Evolutionary conservation across 2,329 filamentous ascomycete genomes (phyloP).

Genomic region (Microcera coccophila): DNA sequence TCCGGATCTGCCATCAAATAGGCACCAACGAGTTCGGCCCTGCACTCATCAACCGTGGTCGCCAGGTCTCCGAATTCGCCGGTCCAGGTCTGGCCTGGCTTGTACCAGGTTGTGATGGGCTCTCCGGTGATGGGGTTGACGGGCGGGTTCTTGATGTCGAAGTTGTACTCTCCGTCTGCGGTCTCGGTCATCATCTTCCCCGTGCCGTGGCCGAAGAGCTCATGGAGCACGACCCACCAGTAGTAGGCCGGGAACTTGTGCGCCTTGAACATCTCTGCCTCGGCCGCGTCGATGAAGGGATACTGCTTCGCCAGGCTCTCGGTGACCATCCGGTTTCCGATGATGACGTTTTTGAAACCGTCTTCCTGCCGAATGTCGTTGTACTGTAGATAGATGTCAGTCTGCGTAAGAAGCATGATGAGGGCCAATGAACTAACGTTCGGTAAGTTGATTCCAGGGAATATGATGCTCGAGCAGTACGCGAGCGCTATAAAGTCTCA

Average conservation of each 20-base stretch:
- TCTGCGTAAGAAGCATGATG: not conserved
- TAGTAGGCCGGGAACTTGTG: conserved; percentile 65
- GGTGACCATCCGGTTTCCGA: conserved; percentile 54
- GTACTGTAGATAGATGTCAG: conserved; percentile 33
- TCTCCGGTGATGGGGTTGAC: conserved; percentile 52
- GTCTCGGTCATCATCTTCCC: conserved; percentile 58
- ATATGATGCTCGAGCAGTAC: conserved; percentile 42
- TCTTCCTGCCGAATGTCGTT: conserved; percentile 55
- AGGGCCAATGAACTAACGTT: conserved; percentile 32
- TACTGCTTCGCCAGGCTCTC: conserved; percentile 42
- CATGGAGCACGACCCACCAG: conserved; percentile 68
- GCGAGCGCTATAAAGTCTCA: conserved; percentile 34
- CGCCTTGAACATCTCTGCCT: conserved; percentile 58
- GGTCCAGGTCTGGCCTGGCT: conserved; percentile 61
- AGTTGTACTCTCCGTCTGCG: conserved; percentile 53
- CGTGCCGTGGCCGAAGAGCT: conserved; percentile 62
- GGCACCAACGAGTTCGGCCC: conserved; percentile 39
- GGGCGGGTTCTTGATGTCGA: conserved; percentile 54
- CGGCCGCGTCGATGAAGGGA: conserved; percentile 58
- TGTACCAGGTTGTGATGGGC: conserved; percentile 56
- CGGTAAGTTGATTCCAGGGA: conserved; percentile 41
- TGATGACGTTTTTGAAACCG: conserved; percentile 63
- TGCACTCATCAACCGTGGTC: conserved; percentile 57
- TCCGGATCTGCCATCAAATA: conserved; percentile 43
- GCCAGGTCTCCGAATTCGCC: conserved; percentile 56